Evolutionary conservation across 78 protist genomes (phyloP).

Genomic region (Bigelowiella natans): DNA sequence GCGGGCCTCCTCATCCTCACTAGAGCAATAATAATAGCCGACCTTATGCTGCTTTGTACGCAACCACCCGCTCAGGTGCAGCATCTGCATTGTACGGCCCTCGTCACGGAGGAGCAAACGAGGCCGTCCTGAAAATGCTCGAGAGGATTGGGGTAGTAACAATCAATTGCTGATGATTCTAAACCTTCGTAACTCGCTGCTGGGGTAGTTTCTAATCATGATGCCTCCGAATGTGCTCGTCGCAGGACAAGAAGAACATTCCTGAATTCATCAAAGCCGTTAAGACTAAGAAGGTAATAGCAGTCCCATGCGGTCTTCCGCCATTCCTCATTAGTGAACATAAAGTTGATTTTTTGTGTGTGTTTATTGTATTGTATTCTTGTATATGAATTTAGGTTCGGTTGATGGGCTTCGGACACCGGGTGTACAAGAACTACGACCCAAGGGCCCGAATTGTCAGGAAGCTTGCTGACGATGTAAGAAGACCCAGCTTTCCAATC

Average conservation of each 20-base stretch:
- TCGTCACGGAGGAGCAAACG: constrained; percentile 57
- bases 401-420: constrained; percentile 27
- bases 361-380: too few relatives aligned
- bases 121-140: constrained; percentile 61
- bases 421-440: constrained; percentile 30
- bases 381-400: too few relatives aligned
- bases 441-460: constrained; percentile 12
- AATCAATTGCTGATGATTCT: too few relatives aligned
- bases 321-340: neutral
- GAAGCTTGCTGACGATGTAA: constrained; percentile 2
- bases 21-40: too few relatives aligned
- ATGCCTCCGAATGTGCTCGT: too few relatives aligned
- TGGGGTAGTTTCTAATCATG: too few relatives aligned
- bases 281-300: neutral
- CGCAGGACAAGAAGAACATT: constrained; percentile 4
- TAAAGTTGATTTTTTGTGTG: too few relatives aligned
- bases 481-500: neutral
- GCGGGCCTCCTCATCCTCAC: neutral
- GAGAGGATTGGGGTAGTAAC: constrained; percentile 58
- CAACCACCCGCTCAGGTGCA: too few relatives aligned
- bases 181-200: too few relatives aligned
- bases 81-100: constrained; percentile 68
- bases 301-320: neutral
- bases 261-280: neutral
- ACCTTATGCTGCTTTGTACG: too few relatives aligned